A percentile compares a stretch with the other conserved stretches of the same genome.
Conservation (phyloP, 2,329 filamentous ascomycete species). For the Trichothecium roseum region DNA sequence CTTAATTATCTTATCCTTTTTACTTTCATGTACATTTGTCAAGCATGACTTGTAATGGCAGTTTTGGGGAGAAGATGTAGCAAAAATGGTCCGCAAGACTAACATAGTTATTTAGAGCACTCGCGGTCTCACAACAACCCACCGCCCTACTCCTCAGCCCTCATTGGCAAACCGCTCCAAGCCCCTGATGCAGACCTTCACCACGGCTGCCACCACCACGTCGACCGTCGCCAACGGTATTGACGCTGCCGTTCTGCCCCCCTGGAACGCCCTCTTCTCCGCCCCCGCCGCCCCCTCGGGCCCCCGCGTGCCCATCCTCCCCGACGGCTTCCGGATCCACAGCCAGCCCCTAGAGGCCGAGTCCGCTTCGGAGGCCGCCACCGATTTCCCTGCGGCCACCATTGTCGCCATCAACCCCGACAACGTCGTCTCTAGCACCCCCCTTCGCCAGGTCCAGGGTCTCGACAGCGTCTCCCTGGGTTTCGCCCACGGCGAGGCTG, state of each 20-base stretch:
- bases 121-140: slow-evolving; percentile 34
- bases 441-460: slow-evolving; percentile 47
- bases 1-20: not conserved
- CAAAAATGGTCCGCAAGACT: not conserved
- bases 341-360: slow-evolving; percentile 14
- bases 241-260: slow-evolving; percentile 44
- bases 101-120: slow-evolving; percentile 14
- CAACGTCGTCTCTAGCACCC: slow-evolving; percentile 35
- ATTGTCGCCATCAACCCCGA: slow-evolving; percentile 49
- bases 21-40: not conserved
- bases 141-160: slow-evolving; percentile 35
- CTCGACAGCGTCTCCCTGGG: slow-evolving; percentile 46
- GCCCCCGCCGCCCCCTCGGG: slow-evolving; percentile 18
- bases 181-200: slow-evolving; percentile 56
- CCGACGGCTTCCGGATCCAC: slow-evolving; percentile 43
- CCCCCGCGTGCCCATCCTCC: slow-evolving; percentile 48
- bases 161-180: slow-evolving; percentile 33
- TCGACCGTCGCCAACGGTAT: slow-evolving; percentile 29
- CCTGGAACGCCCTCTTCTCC: slow-evolving; percentile 21
- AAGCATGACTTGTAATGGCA: no score
- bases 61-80: not conserved
- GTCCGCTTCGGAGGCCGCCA: slow-evolving; percentile 25
- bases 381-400: slow-evolving; percentile 36
- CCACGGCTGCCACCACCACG: slow-evolving; percentile 35
- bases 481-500: slow-evolving; percentile 33